Percentiles rank a stretch among this genome's conserved stretches.
Evolutionary conservation across 1,139 yeast species (phyloP).

Genomic region (Candida albicans): DNA sequence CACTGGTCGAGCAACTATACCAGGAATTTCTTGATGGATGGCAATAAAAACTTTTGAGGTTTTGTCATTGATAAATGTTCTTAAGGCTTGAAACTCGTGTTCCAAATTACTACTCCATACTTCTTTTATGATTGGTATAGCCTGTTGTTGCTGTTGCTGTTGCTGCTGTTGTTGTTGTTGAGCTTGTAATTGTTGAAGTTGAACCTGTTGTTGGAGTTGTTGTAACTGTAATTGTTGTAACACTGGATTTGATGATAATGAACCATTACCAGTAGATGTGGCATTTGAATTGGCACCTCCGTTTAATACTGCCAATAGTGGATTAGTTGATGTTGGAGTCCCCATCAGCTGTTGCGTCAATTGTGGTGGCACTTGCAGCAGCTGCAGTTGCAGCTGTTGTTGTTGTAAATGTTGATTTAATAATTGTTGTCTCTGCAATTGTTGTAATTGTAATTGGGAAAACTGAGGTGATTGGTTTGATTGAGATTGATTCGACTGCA

Average conservation of each 20-base stretch:
- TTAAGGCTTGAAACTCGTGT: conserved; percentile 72
- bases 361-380: conserved; percentile 27
- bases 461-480: conserved; percentile 40
- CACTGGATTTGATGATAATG: conserved; percentile 23
- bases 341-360: conserved; percentile 13
- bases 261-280: conserved; percentile 2
- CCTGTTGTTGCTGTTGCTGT: conserved; percentile 16
- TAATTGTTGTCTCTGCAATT: conserved; percentile 43
- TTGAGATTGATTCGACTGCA: conserved; percentile 17
- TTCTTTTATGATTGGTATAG: conserved; percentile 51
- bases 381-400: conserved; percentile 23
- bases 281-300: conserved; percentile 23
- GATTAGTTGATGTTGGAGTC: conserved; percentile 25
- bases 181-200: background rate
- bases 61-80: conserved; percentile 64
- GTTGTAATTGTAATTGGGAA: conserved; percentile 39
- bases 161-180: conserved; percentile 18
- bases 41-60: conserved; percentile 64
- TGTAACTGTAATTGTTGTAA: conserved; percentile 36
- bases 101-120: conserved; percentile 89
- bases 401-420: conserved; percentile 37
- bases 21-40: conserved; percentile 91
- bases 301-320: conserved; percentile 39
- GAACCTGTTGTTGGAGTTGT: conserved; percentile 22
- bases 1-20: conserved; percentile 93